Conservation (phyloP, 345 rosid species). For the Eucalyptus lansdowneana region DNA sequence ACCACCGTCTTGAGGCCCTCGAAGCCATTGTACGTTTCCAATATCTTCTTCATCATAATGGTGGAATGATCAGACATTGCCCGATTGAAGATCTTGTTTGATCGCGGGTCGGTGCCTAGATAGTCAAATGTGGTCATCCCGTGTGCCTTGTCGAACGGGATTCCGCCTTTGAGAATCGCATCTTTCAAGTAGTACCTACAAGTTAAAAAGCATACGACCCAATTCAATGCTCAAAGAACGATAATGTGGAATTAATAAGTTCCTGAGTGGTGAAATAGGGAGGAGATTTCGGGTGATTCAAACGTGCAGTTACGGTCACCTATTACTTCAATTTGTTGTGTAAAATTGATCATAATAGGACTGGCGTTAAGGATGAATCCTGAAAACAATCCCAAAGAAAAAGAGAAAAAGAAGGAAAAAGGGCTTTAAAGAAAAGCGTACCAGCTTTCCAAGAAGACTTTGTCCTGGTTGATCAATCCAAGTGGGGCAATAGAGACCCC, state of each 20-base stretch:
- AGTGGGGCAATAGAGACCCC: constrained; percentile 67
- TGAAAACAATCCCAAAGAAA: background rate
- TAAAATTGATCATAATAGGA: background rate
- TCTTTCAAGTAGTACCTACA: constrained; percentile 70
- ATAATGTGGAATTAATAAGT: background rate
- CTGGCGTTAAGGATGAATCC: background rate
- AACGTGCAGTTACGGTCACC: background rate
- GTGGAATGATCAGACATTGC: constrained; percentile 75
- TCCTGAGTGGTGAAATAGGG: constrained; percentile 9
- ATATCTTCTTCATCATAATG: constrained; percentile 57
- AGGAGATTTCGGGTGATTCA: background rate
- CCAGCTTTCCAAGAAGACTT: constrained; percentile 91
- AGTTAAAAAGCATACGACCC: background rate
- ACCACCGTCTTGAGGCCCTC: constrained; percentile 51
- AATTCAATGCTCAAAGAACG: background rate
- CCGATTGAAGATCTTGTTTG: constrained; percentile 63
- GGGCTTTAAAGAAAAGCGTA: background rate
- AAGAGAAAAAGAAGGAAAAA: background rate
- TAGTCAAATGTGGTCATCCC: constrained; percentile 73
- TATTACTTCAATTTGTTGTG: background rate
- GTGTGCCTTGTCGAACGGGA: constrained; percentile 68
- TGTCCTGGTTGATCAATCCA: constrained; percentile 66
- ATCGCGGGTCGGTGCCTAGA: constrained; percentile 53
- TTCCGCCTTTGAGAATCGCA: constrained; percentile 69
- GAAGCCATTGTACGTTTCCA: constrained; percentile 63